Percentiles rank a stretch among this genome's conserved stretches.
phyloP scores from a whole-genome alignment of 2,329 filamentous ascomycete species.

The Leptographium galeiforme region DNA sequence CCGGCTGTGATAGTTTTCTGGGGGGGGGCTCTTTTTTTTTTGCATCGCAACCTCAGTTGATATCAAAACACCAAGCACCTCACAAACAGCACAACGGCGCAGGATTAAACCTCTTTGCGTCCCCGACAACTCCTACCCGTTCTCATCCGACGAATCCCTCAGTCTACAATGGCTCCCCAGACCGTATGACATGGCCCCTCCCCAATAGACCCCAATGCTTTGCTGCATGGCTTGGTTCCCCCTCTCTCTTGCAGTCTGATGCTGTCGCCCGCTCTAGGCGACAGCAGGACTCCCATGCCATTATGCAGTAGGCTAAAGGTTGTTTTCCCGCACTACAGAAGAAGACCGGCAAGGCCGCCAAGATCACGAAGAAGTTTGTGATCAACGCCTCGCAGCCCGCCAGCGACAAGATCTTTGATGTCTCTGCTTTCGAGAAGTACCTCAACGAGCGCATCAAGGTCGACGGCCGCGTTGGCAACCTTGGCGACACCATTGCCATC shows the following conservation, averaged over 20 bases:
- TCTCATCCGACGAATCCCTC: conserved; percentile 17
- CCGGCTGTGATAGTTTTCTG: neutral
- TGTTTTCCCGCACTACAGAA: conserved; percentile 41
- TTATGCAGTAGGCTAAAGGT: conserved; percentile 95
- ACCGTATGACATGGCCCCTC: conserved; percentile 61
- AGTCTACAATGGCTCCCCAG: conserved; percentile 61
- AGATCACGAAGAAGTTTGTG: conserved; percentile 92
- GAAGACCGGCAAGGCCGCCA: conserved; percentile 53
- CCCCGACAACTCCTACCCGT: conserved; percentile 16
- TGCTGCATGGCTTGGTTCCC: conserved; percentile 67
- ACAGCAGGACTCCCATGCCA: conserved; percentile 22
- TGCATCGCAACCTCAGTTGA: neutral
- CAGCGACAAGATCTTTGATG: conserved; percentile 99
- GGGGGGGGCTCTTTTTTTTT: conserved; percentile 1
- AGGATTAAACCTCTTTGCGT: conserved; percentile 68
- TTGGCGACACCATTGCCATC: conserved; percentile 86
- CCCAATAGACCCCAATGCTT: conserved; percentile 49
- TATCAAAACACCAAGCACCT: neutral
- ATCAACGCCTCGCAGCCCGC: conserved; percentile 99
- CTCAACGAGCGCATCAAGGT: conserved; percentile 99
- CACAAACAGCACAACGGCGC: conserved; percentile 37
- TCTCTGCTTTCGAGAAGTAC: conserved; percentile 99
- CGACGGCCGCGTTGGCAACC: conserved; percentile 94
- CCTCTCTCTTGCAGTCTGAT: conserved; percentile 1
- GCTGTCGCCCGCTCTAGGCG: conserved; percentile 22